Conservation (phyloP, 2,329 filamentous ascomycete genomes). For the Colletotrichum sp. region DNA sequence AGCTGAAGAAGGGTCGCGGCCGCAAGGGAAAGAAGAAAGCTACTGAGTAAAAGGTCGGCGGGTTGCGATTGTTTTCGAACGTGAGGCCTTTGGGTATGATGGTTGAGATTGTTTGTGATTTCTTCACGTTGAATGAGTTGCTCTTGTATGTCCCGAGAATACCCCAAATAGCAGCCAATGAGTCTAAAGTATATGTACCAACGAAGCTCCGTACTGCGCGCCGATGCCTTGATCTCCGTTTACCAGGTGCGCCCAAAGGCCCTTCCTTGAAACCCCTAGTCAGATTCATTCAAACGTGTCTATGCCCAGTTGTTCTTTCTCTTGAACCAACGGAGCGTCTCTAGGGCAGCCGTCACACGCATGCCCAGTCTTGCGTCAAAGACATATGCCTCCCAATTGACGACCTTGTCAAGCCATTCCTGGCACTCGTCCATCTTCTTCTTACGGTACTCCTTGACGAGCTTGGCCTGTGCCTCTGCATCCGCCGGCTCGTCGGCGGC, state of each 20-base stretch:
- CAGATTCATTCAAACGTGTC: neutral
- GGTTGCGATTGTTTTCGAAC: neutral
- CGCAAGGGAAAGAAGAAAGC: constrained; percentile 25
- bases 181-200: neutral
- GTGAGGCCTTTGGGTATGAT: neutral
- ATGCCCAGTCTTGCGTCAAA: constrained; percentile 78
- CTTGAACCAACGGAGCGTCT: constrained; percentile 65
- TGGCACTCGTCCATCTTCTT: constrained; percentile 66
- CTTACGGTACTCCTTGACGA: constrained; percentile 41
- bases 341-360: constrained; percentile 72
- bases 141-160: constrained; percentile 4
- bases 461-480: constrained; percentile 24
- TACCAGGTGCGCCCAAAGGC: neutral
- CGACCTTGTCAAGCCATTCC: constrained; percentile 68
- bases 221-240: neutral
- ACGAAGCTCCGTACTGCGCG: neutral
- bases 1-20: constrained; percentile 22
- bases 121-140: neutral
- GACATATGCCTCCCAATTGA: constrained; percentile 73
- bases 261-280: neutral
- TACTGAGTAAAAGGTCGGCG: neutral
- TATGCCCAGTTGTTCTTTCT: constrained; percentile 39
- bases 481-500: constrained; percentile 35
- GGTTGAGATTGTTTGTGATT: neutral
- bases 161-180: neutral